phyloP scores from a whole-genome alignment of 345 rosid genomes.

The Populus pruinosa region DNA sequence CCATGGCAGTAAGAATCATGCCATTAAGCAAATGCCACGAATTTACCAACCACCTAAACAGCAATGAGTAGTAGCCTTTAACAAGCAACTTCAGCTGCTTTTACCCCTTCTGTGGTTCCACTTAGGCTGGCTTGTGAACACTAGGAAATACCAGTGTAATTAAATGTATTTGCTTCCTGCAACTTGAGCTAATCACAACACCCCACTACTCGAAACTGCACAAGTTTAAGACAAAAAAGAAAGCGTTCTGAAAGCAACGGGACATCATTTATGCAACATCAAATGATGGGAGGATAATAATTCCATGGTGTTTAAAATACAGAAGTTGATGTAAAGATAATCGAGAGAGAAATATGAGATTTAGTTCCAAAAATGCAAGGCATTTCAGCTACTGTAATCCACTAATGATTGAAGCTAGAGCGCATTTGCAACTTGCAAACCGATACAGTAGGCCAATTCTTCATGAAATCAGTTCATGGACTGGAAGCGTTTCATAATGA shows the following conservation, averaged over 20 bases:
- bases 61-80: background rate
- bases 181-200: background rate
- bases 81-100: background rate
- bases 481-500: slow-evolving; percentile 81
- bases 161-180: background rate
- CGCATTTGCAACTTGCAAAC: slow-evolving; percentile 6
- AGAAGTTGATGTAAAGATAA: background rate
- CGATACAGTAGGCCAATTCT: background rate
- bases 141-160: background rate
- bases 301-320: background rate
- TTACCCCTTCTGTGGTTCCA: background rate
- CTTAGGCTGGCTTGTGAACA: background rate
- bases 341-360: background rate
- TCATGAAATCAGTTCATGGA: slow-evolving; percentile 41
- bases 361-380: background rate
- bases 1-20: background rate
- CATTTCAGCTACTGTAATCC: background rate
- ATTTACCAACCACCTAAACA: background rate
- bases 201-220: background rate
- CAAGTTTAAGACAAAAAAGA: background rate
- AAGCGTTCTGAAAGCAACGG: background rate
- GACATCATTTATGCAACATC: slow-evolving; percentile 4
- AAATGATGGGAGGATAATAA: background rate
- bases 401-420: background rate
- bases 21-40: background rate